Evolutionary conservation across 495 filamentous ascomycete genomes (phyloP), one percentile per base, ranked within the genome.

Genomic region (Talaromyces thailandensis): DNA sequence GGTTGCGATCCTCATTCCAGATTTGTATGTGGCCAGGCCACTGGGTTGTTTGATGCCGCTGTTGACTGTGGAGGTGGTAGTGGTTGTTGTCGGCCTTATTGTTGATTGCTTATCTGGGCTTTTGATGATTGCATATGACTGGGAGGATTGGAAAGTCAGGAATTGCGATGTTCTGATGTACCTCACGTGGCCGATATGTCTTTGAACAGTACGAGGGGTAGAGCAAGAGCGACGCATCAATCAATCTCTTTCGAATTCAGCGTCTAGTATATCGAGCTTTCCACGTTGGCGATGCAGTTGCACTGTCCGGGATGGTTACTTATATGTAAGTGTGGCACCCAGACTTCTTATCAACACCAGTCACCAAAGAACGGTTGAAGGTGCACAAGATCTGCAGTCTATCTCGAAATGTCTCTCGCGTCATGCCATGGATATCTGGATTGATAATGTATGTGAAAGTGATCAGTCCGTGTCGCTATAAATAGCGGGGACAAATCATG

Each of bases 1-100:
- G 56, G 85, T 89, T 2, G 84, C 91, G 61, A 96, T 89, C 66
- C 81, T 85, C 91, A 93, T 93, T n/a, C 63, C 61, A 25, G 51
- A 35, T 57, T 35, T 28, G 0, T 55, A 28, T 4, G 9, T 55
- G 24, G 0, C 6, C 9, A 23, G 1, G 4, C 0, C 18, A 18
- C 43, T 55, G 9, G 5, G 0, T 55, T 14, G 12, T 14, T 55
- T 26, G 24, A 55, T 55, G 2, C 11, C 5, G n/a, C 11, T 11
- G 12, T 26, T 7, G 9, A 0, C 1, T 9, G 6, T 8, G 43
- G 43, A 9, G n/a, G n/a, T 23, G 2, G n/a, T 48, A 9, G n/a
- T 3, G 18, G 43, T 48, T 9, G 43, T 21, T 48, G 14, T 48
- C 7, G 43, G 2, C 3, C n/a, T 55, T 16, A 11, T 55, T 14